Conservation (phyloP, 306 rosid species). For the Cucurbita maxima region DNA sequence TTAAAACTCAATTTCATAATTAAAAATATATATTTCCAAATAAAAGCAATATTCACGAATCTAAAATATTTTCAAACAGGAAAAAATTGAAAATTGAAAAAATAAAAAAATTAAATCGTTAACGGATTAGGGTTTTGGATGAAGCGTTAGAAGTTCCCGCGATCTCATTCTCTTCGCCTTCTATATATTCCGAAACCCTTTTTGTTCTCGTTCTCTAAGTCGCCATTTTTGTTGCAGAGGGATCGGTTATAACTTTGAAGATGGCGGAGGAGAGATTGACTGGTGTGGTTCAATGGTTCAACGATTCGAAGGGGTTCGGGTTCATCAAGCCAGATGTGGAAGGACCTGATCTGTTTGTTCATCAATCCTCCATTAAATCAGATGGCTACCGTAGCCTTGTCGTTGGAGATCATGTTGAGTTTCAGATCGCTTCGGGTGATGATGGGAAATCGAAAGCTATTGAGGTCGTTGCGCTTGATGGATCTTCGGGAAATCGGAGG, state of each 20-base stretch:
- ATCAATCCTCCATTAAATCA: constrained; percentile 71
- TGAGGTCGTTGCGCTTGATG: constrained; percentile 58
- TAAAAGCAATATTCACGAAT: background rate
- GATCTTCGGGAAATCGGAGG: constrained; percentile 28
- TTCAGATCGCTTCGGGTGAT: constrained; percentile 35
- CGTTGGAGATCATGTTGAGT: constrained; percentile 65
- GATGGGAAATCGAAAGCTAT: constrained; percentile 65
- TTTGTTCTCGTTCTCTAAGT: background rate
- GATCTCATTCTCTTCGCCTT: background rate
- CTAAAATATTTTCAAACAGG: background rate
- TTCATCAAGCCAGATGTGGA: constrained; percentile 76
- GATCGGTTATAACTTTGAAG: constrained; percentile 4
- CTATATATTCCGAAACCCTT: constrained; percentile 5
- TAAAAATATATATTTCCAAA: too few species aligned
- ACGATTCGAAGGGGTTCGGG: constrained; percentile 61
- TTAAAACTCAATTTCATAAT: background rate
- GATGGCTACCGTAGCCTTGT: constrained; percentile 61
- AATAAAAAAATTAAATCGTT: background rate
- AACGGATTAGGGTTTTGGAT: constrained; percentile 7
- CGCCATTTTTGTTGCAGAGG: background rate
- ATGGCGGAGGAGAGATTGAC: constrained; percentile 68
- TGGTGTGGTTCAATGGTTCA: constrained; percentile 77
- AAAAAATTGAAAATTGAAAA: background rate
- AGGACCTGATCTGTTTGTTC: constrained; percentile 69
- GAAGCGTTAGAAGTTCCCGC: background rate